phyloP scores from a whole-genome alignment of 73 alveolate genomes.

The Diophrys sp. region DNA sequence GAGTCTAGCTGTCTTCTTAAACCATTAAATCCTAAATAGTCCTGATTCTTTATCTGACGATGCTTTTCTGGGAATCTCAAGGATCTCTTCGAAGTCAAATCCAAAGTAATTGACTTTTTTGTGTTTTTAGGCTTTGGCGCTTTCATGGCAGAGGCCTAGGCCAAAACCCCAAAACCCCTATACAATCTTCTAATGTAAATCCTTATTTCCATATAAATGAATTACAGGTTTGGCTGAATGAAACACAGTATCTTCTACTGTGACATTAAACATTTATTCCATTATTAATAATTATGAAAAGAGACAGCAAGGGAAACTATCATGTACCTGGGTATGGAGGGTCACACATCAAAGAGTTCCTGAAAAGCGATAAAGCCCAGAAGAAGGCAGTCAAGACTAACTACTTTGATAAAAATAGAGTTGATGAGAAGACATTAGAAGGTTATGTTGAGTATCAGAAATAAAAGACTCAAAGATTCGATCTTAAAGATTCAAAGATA shows the following conservation, averaged over 20 bases:
- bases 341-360: neutral
- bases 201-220: neutral
- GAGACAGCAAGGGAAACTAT: neutral
- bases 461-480: neutral
- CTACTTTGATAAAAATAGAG: neutral
- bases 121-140: neutral
- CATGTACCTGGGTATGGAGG: slow-evolving; percentile 5
- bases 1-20: neutral
- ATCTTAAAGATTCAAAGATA: neutral
- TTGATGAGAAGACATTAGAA: neutral
- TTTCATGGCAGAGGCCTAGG: neutral
- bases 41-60: neutral
- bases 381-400: neutral
- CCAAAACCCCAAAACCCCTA: too few species aligned
- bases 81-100: neutral
- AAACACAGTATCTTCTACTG: neutral
- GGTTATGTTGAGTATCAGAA: neutral
- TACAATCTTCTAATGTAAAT: neutral
- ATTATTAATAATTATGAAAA: neutral
- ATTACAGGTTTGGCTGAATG: neutral
- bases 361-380: neutral
- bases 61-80: neutral
- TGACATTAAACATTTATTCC: neutral
- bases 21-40: neutral
- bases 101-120: neutral